These are phyloP conservation scores for Cephalotrichum gorgonifer DNA, from an alignment of 2,329 filamentous ascomycete species.

Conservation along the genomic window DNA sequence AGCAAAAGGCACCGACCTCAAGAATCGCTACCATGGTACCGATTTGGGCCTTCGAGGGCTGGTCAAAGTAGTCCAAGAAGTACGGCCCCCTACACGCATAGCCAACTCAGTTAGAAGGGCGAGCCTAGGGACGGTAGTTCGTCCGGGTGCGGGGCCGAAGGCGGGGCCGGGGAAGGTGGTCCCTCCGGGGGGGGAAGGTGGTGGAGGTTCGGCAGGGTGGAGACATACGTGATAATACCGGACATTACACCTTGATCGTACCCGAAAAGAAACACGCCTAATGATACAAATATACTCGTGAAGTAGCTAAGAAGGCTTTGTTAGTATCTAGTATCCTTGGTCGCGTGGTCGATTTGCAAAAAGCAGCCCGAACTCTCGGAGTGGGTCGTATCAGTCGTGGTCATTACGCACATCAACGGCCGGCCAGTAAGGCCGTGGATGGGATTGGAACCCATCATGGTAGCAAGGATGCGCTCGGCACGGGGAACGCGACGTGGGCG, in stretches of 20 bases:
- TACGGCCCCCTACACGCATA: slow-evolving; percentile 59
- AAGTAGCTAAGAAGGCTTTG: slow-evolving; percentile 59
- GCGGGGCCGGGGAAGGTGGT: too few species aligned
- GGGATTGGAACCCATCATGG: slow-evolving; percentile 75
- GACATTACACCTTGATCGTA: slow-evolving; percentile 92
- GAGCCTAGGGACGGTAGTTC: too few species aligned
- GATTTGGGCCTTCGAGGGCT: slow-evolving; percentile 77
- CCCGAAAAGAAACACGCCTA: slow-evolving; percentile 81
- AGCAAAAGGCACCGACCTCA: slow-evolving; percentile 84
- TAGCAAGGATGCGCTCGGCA: slow-evolving; percentile 60
- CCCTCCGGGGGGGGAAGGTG: background rate
- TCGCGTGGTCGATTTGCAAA: too few species aligned
- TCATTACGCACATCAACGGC: slow-evolving; percentile 63
- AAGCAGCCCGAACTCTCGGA: too few species aligned
- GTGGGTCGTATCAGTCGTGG: background rate
- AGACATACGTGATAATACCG: slow-evolving; percentile 52
- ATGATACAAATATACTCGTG: slow-evolving; percentile 80
- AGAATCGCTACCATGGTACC: slow-evolving; percentile 98
- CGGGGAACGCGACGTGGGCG: slow-evolving; percentile 51
- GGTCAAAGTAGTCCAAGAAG: slow-evolving; percentile 87
- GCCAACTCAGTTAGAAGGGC: background rate
- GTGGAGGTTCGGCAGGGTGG: background rate
- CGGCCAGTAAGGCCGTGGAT: slow-evolving; percentile 93
- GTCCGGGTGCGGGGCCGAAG: too few species aligned
- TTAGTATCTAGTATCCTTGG: background rate